Conservation (phyloP, 2,329 filamentous ascomycete genomes). For the Waltergamsia citrina region DNA sequence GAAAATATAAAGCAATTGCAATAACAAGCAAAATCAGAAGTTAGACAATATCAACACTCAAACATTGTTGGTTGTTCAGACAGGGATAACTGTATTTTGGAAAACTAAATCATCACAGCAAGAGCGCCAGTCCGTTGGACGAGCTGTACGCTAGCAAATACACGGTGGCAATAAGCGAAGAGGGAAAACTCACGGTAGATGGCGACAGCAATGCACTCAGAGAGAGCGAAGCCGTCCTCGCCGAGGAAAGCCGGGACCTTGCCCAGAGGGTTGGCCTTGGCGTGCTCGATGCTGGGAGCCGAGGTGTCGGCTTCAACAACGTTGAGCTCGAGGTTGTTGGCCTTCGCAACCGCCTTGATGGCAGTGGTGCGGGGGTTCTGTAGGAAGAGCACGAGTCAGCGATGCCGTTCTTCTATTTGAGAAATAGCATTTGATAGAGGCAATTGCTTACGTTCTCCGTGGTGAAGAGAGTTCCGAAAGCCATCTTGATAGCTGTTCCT, state of each 20-base stretch:
- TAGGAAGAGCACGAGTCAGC: slow-evolving; percentile 12
- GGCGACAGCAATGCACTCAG: slow-evolving; percentile 87
- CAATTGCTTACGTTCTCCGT: slow-evolving; percentile 50
- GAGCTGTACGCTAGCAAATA: slow-evolving; percentile 1
- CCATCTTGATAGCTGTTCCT: slow-evolving; percentile 53
- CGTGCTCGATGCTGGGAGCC: slow-evolving; percentile 66
- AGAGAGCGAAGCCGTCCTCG: slow-evolving; percentile 80
- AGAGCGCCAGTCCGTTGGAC: too few species aligned
- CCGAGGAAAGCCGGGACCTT: slow-evolving; percentile 92
- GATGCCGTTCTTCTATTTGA: too few species aligned
- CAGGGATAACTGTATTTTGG: slow-evolving; percentile 91
- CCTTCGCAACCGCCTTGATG: slow-evolving; percentile 91
- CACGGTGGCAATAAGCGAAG: slow-evolving; percentile 14
- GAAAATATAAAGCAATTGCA: too few species aligned
- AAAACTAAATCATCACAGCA: slow-evolving; percentile 63
- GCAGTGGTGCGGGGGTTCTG: slow-evolving; percentile 88
- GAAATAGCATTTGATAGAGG: slow-evolving; percentile 6
- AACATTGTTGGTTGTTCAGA: slow-evolving; percentile 52
- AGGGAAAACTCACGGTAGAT: slow-evolving; percentile 76
- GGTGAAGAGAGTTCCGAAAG: slow-evolving; percentile 97
- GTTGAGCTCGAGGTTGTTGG: slow-evolving; percentile 90
- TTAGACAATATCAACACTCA: slow-evolving; percentile 83
- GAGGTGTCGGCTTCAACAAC: slow-evolving; percentile 61
- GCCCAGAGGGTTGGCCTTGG: slow-evolving; percentile 76
- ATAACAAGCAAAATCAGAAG: slow-evolving; percentile 55